A percentile compares a stretch with the other conserved stretches of the same genome.
These are phyloP conservation scores for Brettanomyces custersianus DNA, from an alignment of 805 yeast genomes.

Conservation along the genomic window DNA sequence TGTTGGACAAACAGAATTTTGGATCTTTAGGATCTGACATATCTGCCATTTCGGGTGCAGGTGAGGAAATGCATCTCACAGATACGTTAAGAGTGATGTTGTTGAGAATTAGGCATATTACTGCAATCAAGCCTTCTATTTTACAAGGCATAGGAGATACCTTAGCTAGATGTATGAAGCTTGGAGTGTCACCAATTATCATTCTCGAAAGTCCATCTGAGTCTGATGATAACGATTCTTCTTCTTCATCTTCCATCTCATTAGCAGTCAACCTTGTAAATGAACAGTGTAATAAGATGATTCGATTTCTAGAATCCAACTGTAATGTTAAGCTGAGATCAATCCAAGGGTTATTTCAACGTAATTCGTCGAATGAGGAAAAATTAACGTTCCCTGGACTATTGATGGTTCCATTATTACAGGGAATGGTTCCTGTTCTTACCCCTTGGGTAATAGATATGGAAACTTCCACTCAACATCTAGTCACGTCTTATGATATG, in stretches of 20 bases:
- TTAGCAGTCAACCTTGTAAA: conserved; percentile 12
- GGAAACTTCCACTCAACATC: conserved; percentile 19
- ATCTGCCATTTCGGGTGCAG: neutral
- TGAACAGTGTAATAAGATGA: conserved; percentile 16
- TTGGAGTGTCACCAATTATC: conserved; percentile 72
- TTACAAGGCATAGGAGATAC: conserved; percentile 48
- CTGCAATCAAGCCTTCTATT: conserved; percentile 22
- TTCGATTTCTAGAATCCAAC: conserved; percentile 12
- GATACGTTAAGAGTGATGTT: conserved; percentile 45
- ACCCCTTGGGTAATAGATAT: conserved; percentile 46
- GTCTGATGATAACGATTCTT: neutral
- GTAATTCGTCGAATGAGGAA: conserved; percentile 11
- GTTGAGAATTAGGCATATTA: conserved; percentile 38
- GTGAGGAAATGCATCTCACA: conserved; percentile 21
- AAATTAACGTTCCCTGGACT: conserved; percentile 27
- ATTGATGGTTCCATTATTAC: conserved; percentile 32
- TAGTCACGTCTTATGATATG: conserved; percentile 31
- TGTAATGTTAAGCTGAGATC: conserved; percentile 20
- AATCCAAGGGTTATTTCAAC: conserved; percentile 30
- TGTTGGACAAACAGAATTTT: conserved; percentile 12
- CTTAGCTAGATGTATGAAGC: conserved; percentile 39
- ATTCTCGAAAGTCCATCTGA: conserved; percentile 34
- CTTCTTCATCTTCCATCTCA: conserved; percentile 1
- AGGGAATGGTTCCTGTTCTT: conserved; percentile 48
- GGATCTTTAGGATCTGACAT: neutral